Evolutionary conservation across 2,329 filamentous ascomycete species (phyloP), one percentile per base, ranked within the genome.

Genomic region (Trichoderma arundinaceum): DNA sequence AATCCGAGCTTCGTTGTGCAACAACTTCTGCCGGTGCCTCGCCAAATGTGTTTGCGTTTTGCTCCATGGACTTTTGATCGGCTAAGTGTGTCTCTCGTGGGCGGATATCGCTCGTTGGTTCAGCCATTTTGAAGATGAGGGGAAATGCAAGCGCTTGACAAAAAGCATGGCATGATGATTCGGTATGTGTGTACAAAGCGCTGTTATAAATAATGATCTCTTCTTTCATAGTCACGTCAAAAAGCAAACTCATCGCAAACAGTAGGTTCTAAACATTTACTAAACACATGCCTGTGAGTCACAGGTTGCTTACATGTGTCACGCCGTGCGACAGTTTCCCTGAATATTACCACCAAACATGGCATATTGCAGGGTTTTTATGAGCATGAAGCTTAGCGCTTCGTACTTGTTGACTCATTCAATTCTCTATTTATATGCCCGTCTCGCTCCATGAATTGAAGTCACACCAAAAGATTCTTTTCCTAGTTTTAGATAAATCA

Each of bases 321-420:
- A 63, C 39, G 41, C 48, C 60, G 48, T 52, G 4, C 54, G 28
- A 44, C 39, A 1, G 4, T 5, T 63, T 53, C 12, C 22, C 7
- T 39, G 39, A 54, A 54, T 39, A 43, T 15, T 44, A 53, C n/a
- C 12, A 22, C 39, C n/a, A 32, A 39, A 54, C 17, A 62, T 44
- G 48, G 22, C 9, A 22, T 15, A 43, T 35, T 62, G 4, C 9
- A 32, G 38, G 38, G 22, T 22, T 35, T 13, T 19, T 4, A 7
- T 6, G 2, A 33, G 9, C 9, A 44, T n/a, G 12, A 54, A 13
- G 39, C 38, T n/a, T 54, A 54, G 49, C 39, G 48, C 39, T 46
- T 10, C 10, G 19, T 38, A 46, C 12, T 49, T 17, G 17, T 59
- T 54, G 59, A 46, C 49, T 63, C 59, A 63, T 35, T 44, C 32